A percentile compares a stretch with the other conserved stretches of the same genome.
Conservation (phyloP, 768 basidiomycete genomes). For the Tephrocybe sp. region DNA sequence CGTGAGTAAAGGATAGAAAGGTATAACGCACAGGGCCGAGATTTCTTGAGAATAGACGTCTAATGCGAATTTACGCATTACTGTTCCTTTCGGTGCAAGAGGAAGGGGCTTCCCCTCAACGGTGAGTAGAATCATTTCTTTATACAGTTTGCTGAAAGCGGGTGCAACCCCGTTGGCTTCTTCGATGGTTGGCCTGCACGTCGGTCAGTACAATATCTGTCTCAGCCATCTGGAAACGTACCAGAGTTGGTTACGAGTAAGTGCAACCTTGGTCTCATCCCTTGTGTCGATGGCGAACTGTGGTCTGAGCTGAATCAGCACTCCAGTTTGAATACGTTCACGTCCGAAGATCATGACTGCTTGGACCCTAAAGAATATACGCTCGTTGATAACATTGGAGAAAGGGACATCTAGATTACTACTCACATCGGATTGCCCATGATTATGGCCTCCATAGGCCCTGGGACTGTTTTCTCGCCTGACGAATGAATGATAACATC, state of each 20-base stretch:
- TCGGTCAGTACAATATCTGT: neutral
- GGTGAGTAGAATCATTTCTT: constrained; percentile 49
- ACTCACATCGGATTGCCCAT: constrained; percentile 18
- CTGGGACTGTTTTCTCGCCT: constrained; percentile 35
- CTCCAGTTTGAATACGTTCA: constrained; percentile 23
- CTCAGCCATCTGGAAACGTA: too few species aligned
- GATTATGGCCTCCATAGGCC: constrained; percentile 27
- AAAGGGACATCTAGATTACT: neutral
- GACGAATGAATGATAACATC: constrained; percentile 35
- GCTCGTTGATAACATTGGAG: neutral
- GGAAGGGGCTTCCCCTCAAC: constrained; percentile 37
- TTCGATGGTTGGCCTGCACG: constrained; percentile 33
- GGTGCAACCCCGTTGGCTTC: constrained; percentile 39
- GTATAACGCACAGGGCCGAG: constrained; percentile 28
- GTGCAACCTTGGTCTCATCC: constrained; percentile 11
- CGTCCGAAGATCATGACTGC: constrained; percentile 37
- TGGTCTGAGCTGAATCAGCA: constrained; percentile 21
- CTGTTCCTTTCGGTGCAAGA: constrained; percentile 43
- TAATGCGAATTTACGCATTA: constrained; percentile 37
- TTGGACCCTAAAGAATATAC: constrained; percentile 1
- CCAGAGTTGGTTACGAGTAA: constrained; percentile 32
- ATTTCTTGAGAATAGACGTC: constrained; percentile 38
- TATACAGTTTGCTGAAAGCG: constrained; percentile 40
- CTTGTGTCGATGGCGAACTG: constrained; percentile 22
- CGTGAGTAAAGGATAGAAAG: neutral